Evolutionary conservation across 257 asterid species (phyloP).

Genomic region (Sherardia arvensis): DNA sequence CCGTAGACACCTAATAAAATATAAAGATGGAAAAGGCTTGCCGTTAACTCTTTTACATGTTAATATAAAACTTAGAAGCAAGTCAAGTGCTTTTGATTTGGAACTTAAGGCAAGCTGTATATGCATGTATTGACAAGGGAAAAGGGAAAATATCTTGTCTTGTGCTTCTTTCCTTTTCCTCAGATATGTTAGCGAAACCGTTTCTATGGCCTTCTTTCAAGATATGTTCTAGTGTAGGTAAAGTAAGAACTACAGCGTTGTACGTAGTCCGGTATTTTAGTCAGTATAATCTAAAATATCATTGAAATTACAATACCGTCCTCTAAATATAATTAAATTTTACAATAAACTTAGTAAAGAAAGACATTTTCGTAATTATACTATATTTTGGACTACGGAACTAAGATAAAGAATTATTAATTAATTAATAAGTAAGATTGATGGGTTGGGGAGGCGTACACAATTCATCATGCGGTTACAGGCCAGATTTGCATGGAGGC

Average conservation of each 20-base stretch:
- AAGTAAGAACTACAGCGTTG: no score
- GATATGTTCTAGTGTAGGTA: not conserved
- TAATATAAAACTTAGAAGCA: not conserved
- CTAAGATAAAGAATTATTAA: no score
- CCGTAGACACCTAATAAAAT: no score
- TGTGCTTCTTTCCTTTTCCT: no score
- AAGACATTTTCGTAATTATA: no score
- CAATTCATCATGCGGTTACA: not conserved
- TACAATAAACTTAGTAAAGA: no score
- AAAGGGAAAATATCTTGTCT: not conserved
- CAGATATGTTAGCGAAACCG: not conserved
- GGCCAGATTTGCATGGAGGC: not conserved
- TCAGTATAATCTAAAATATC: no score
- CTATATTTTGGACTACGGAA: no score
- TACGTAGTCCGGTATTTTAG: no score
- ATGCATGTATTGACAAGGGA: not conserved
- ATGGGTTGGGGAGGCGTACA: not conserved
- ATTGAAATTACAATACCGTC: no score
- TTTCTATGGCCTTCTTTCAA: not conserved
- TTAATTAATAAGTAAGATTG: not conserved
- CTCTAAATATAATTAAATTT: no score
- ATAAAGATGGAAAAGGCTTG: not conserved
- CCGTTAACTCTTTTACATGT: not conserved
- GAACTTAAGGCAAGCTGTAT: not conserved
- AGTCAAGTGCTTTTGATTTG: not conserved